phyloP scores from a whole-genome alignment of 1,284 basidiomycete species.

The Ceratobasidium sp. region DNA sequence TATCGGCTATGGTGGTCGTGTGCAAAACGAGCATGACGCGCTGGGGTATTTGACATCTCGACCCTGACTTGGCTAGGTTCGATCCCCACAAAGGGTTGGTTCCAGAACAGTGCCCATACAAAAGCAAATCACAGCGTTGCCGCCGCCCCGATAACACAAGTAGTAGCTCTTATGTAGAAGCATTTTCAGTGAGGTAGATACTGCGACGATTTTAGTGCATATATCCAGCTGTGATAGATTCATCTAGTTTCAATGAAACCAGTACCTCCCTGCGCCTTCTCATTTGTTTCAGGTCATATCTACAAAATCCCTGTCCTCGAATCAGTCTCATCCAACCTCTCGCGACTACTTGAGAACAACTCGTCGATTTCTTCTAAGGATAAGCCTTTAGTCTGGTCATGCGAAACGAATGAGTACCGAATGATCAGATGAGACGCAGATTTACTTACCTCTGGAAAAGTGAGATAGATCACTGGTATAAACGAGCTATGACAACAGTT shows the following conservation, averaged over 20 bases:
- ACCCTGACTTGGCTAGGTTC: background rate
- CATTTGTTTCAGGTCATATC: background rate
- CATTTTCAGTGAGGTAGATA: too few relatives aligned
- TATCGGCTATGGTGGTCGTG: background rate
- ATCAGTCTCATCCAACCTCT: background rate
- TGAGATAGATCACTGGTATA: constrained; percentile 7
- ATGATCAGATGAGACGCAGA: too few relatives aligned
- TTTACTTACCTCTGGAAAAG: constrained; percentile 1
- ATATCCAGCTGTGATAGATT: too few relatives aligned
- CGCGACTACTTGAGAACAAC: background rate
- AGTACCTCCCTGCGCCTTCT: background rate
- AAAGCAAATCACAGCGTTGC: background rate
- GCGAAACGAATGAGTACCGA: background rate
- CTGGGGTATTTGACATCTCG: background rate
- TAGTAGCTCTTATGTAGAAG: too few relatives aligned
- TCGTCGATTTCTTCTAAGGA: constrained; percentile 4
- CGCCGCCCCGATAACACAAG: too few relatives aligned
- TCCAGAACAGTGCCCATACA: background rate
- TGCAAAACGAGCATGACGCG: background rate
- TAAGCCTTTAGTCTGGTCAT: background rate
- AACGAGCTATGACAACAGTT: background rate
- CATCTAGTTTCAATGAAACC: too few relatives aligned
- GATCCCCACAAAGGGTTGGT: background rate
- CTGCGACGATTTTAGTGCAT: too few relatives aligned
- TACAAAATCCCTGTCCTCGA: background rate